Percentiles rank a stretch among this genome's conserved stretches.
phyloP scores from a whole-genome alignment of 75 land plant species.

The Pseudotsuga menziesii region DNA sequence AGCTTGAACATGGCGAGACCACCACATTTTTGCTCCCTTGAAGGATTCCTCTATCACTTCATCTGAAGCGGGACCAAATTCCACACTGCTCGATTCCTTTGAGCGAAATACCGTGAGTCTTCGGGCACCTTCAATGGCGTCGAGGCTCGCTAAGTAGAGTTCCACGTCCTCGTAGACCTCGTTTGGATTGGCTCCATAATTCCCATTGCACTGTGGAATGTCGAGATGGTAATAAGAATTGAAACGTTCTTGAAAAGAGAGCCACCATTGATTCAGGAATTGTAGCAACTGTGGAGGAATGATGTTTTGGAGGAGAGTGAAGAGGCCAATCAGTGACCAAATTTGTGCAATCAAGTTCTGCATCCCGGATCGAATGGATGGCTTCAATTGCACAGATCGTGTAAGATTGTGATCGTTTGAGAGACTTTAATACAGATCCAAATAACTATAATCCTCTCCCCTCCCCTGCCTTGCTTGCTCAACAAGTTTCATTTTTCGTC shows the following conservation, averaged over 20 bases:
- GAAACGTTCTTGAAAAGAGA: not conserved
- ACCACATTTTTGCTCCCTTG: slow-evolving; percentile 35
- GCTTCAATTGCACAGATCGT: no score
- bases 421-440: no score
- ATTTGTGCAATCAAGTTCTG: not conserved
- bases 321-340: not conserved
- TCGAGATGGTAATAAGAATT: not conserved
- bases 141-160: slow-evolving; percentile 6
- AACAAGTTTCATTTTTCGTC: no score
- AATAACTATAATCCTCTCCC: no score
- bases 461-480: no score
- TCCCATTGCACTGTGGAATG: not conserved
- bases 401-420: no score
- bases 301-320: not conserved
- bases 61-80: slow-evolving; percentile 44
- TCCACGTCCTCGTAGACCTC: not conserved
- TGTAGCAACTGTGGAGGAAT: not conserved
- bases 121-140: slow-evolving; percentile 22
- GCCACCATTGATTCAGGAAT: not conserved
- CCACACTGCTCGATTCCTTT: slow-evolving; percentile 19
- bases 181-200: not conserved
- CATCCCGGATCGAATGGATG: no score
- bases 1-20: slow-evolving; percentile 8
- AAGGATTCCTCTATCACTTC: slow-evolving; percentile 35
- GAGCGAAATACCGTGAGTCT: slow-evolving; percentile 28